A percentile compares a stretch with the other conserved stretches of the same genome.
Conservation (phyloP, 805 yeast species). For the Wickerhamiella galacta region DNA sequence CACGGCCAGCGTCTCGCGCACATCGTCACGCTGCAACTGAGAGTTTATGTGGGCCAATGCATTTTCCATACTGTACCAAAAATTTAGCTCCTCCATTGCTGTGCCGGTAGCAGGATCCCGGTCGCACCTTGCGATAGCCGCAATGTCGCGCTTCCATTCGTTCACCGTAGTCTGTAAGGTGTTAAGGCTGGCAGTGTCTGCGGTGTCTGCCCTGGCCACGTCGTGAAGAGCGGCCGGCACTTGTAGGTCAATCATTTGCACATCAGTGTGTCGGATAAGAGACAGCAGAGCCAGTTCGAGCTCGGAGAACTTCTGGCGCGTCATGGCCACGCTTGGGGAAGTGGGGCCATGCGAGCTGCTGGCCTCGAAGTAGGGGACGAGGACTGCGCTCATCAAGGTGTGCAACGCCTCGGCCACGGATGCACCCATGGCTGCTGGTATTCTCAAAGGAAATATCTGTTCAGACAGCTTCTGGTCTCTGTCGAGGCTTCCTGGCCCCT, state of each 20-base stretch:
- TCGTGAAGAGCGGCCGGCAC: no score
- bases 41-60: constrained; percentile 38
- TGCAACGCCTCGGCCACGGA: constrained; percentile 26
- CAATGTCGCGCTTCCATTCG: constrained; percentile 53
- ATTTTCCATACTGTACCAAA: constrained; percentile 60
- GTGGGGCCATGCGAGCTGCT: not conserved
- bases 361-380: constrained; percentile 54
- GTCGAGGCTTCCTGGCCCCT: constrained; percentile 3
- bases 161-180: constrained; percentile 53
- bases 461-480: constrained; percentile 8
- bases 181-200: constrained; percentile 45
- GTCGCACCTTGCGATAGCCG: constrained; percentile 35
- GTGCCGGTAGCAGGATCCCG: constrained; percentile 41
- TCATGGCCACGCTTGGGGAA: not conserved
- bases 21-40: constrained; percentile 40
- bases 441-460: constrained; percentile 1
- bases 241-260: constrained; percentile 30
- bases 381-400: constrained; percentile 42
- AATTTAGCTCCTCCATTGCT: constrained; percentile 51
- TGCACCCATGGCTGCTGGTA: constrained; percentile 1
- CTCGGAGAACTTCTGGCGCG: constrained; percentile 25
- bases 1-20: constrained; percentile 40
- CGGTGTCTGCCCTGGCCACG: no score
- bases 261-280: constrained; percentile 46
- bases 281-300: constrained; percentile 49